These are phyloP conservation scores for Dittrichia graveolens DNA, from an alignment of 129 eudicot genomes.

Conservation along the genomic window DNA sequence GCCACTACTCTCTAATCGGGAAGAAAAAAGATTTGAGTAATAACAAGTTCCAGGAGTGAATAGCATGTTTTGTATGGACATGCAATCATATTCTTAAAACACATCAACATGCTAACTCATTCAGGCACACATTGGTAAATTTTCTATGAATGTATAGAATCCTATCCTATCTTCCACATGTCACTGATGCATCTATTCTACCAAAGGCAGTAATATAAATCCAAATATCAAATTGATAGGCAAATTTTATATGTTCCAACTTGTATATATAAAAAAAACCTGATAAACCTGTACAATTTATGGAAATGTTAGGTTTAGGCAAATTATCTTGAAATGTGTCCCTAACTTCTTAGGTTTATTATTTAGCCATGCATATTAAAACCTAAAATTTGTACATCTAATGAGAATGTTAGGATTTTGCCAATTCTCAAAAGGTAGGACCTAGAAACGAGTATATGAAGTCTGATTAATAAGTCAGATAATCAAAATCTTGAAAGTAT, in stretches of 20 bases:
- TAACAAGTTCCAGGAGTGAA: constrained; percentile 3
- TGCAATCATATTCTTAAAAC: neutral
- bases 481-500: neutral
- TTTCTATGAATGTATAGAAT: neutral
- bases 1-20: neutral
- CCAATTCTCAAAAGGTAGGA: neutral
- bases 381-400: neutral
- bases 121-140: neutral
- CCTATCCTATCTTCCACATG: constrained; percentile 16
- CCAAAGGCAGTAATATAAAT: constrained; percentile 4
- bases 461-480: constrained; percentile 2
- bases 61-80: constrained; percentile 11
- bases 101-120: constrained; percentile 8
- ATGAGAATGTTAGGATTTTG: neutral
- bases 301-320: neutral
- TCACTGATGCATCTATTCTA: neutral
- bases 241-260: neutral
- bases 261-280: constrained; percentile 3
- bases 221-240: constrained; percentile 14
- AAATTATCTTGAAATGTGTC: neutral
- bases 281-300: neutral
- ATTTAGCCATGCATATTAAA: neutral
- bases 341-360: neutral
- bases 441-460: neutral
- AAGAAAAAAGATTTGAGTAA: neutral